Evolutionary conservation across 345 rosid genomes (phyloP).

Genomic region (Noccaea caerulescens): DNA sequence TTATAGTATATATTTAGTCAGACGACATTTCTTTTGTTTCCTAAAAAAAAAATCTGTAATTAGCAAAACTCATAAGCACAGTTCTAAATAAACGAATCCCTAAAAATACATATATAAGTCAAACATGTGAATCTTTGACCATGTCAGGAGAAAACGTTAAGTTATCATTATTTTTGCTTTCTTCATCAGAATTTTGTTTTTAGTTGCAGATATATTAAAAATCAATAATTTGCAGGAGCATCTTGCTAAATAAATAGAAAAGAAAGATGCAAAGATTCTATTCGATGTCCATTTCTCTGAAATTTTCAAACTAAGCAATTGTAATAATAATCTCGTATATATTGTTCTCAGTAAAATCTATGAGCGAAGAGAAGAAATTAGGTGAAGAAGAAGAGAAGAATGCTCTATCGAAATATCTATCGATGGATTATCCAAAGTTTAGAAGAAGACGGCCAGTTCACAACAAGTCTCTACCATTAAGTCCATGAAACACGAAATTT

Average conservation of each 20-base stretch:
- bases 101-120: constrained; percentile 9
- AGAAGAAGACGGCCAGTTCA: constrained; percentile 78
- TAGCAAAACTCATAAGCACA: constrained; percentile 26
- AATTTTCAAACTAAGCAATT: neutral
- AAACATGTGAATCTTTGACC: constrained; percentile 30
- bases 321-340: constrained; percentile 1
- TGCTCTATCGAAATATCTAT: constrained; percentile 51
- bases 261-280: constrained; percentile 11
- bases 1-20: neutral
- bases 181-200: constrained; percentile 23
- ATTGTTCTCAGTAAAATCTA: constrained; percentile 38
- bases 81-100: constrained; percentile 14
- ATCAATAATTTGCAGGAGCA: constrained; percentile 16
- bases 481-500: constrained; percentile 45
- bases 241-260: constrained; percentile 1
- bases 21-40: constrained; percentile 12
- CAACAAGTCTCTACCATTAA: constrained; percentile 65
- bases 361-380: constrained; percentile 29
- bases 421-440: constrained; percentile 75
- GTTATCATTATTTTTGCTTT: constrained; percentile 3
- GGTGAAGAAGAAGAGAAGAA: constrained; percentile 48
- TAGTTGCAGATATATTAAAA: neutral
- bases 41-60: neutral
- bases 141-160: constrained; percentile 29
- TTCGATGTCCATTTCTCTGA: neutral